Evolutionary conservation across 2,329 filamentous ascomycete species (phyloP).

Genomic region (Alternaria triticina): DNA sequence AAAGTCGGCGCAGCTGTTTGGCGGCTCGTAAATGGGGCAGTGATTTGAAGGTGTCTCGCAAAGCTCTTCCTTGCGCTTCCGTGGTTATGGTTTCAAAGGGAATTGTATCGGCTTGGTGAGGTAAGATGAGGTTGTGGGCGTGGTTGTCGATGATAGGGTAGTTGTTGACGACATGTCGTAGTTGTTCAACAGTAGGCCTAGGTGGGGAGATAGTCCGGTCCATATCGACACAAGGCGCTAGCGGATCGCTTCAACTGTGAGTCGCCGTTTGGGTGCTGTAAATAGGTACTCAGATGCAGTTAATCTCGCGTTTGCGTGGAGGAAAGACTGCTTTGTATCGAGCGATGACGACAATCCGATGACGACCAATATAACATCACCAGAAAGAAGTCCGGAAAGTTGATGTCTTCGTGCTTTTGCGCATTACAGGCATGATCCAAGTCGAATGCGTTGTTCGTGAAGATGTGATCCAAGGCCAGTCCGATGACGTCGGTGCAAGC

Average conservation of each 20-base stretch:
- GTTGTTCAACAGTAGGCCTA: conserved; percentile 38
- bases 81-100: conserved; percentile 70
- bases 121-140: conserved; percentile 70
- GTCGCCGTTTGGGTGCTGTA: neutral
- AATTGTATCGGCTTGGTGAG: conserved; percentile 55
- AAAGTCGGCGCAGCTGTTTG: conserved; percentile 69
- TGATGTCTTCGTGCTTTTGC: neutral
- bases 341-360: neutral
- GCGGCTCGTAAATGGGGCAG: conserved; percentile 74
- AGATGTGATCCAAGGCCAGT: conserved; percentile 8
- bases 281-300: neutral
- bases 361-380: neutral
- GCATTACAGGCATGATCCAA: conserved; percentile 9
- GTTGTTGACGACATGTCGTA: conserved; percentile 43
- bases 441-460: conserved; percentile 4
- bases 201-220: conserved; percentile 18
- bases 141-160: conserved; percentile 75
- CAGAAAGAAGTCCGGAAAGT: neutral
- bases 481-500: conserved; percentile 11
- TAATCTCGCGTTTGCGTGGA: neutral
- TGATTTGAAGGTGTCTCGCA: conserved; percentile 66
- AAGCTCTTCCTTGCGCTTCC: conserved; percentile 73
- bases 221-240: conserved; percentile 18
- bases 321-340: neutral
- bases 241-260: neutral